Evolutionary conservation across 768 basidiomycete genomes (phyloP), one percentile per base, ranked within the genome.

Genomic region (Naganishia randhawae): DNA sequence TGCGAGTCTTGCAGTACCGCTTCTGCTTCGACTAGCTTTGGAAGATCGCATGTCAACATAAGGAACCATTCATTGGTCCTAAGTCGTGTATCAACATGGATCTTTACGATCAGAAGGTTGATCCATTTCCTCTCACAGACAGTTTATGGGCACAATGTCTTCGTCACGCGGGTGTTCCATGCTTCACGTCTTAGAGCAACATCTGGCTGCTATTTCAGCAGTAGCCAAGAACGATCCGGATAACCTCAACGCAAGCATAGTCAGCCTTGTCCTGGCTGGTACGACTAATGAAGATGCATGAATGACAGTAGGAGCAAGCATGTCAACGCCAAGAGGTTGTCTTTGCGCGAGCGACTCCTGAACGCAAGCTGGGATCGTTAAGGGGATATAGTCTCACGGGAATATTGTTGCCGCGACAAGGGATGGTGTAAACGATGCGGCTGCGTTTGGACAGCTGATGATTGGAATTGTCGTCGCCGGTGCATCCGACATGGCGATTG

Each of bases 291-390:
- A 74, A 71, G 37, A 78, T 80, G 78, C 73, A 73, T 57, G 80
- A 80, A 35, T 65, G 68, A 22, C 77, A 78, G 37, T 80, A 79
- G 80, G 75, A 78, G 50, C 76, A 77, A 70, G 75, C 75, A 3
- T 76, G 76, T 65, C 74, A 73, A 51, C 78, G 78, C 61, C 52
- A 67, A 32, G 78, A 78, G 69, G 71, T 87, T 57, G 86, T 88
- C 3, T 87, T 88, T 68, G 86, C 86, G 0, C 81, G 87, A 6
- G 86, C 86, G 1, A 85, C 84, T 0, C 86, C 87, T 0, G 85
- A 87, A 73, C 86, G 87, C 77, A 88, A 88, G 73, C 78, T 87
- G 0, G 84, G 14, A 88, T 88, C 69, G 87, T 88, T 32, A 84
- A 85, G 66, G 82, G 83, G 39, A 82, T 86, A 70, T 85, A 87